Percentiles rank a stretch among this genome's conserved stretches.
phyloP scores from a whole-genome alignment of 352 stramenopile species.

The Globisporangium spinosum region DNA sequence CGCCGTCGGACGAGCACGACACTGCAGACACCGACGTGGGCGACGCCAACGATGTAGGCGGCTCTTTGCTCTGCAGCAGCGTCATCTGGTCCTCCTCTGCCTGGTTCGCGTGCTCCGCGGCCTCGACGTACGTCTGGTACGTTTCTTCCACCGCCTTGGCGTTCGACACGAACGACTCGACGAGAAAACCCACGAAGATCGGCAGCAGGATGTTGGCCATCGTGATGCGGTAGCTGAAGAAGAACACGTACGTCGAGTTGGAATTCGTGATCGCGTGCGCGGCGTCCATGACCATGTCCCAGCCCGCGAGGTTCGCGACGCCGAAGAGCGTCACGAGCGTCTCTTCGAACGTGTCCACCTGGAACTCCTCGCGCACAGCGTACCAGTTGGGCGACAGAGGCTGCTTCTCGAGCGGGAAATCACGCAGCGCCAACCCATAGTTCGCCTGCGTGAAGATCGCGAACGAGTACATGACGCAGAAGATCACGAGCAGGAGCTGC shows the following conservation, averaged over 20 bases:
- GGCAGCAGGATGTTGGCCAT: constrained; percentile 82
- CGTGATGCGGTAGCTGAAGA: constrained; percentile 79
- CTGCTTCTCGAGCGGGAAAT: constrained; percentile 49
- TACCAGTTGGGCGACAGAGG: constrained; percentile 61
- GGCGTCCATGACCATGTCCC: constrained; percentile 80
- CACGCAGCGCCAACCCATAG: constrained; percentile 55
- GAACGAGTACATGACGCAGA: constrained; percentile 83
- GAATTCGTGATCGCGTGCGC: constrained; percentile 61
- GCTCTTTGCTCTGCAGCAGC: constrained; percentile 44
- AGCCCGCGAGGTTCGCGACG: constrained; percentile 68
- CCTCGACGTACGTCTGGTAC: constrained; percentile 60
- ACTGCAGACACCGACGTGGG: constrained; percentile 19
- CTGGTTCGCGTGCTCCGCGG: constrained; percentile 19
- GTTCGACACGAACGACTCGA: constrained; percentile 82
- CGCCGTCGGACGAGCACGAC: constrained; percentile 33
- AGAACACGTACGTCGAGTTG: constrained; percentile 69
- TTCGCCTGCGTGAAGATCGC: constrained; percentile 78
- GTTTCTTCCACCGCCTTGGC: constrained; percentile 66
- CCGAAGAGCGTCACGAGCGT: constrained; percentile 79
- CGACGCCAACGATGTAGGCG: constrained; percentile 2
- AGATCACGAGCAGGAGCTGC: constrained; percentile 78
- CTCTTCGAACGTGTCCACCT: constrained; percentile 72
- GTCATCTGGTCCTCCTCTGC: constrained; percentile 53
- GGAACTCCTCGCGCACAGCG: constrained; percentile 65
- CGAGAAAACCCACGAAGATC: constrained; percentile 85